Evolutionary conservation across 306 rosid genomes (phyloP).

Genomic region (Rosa multiflora): DNA sequence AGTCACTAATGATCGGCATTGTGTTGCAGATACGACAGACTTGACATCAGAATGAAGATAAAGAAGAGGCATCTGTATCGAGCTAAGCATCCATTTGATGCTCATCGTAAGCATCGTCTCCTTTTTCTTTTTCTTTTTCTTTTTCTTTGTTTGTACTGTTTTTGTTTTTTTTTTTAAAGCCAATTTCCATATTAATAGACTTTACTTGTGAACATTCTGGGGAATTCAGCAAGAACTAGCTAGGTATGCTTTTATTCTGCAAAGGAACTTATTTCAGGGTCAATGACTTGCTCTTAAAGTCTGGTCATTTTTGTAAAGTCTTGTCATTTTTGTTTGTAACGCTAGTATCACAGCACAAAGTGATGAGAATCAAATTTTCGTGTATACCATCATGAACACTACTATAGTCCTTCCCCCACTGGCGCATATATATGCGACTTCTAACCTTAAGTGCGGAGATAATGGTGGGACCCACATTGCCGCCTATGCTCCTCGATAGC

Average conservation of each 20-base stretch:
- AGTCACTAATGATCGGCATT: not conserved
- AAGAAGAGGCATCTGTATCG: constrained; percentile 49
- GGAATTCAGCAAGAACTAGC: not conserved
- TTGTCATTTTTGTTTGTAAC: not conserved
- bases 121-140: not conserved
- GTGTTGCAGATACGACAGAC: not conserved
- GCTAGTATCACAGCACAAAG: not conserved
- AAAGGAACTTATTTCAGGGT: not conserved
- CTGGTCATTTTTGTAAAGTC: not conserved
- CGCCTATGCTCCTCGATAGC: not conserved
- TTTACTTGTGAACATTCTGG: not conserved
- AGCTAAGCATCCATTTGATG: constrained; percentile 49
- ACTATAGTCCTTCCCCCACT: not conserved
- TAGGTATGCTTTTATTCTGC: not conserved
- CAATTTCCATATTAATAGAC: too few species aligned
- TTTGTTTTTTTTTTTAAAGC: not conserved
- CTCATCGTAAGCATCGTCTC: constrained; percentile 50
- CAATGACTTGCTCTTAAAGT: not conserved
- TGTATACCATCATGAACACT: not conserved
- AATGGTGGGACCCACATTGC: not conserved
- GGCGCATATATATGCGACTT: not conserved
- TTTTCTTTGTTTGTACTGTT: not conserved
- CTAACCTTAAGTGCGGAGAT: not conserved
- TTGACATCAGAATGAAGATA: constrained; percentile 29
- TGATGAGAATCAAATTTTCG: not conserved